A percentile compares a stretch with the other conserved stretches of the same genome.
phyloP scores from a whole-genome alignment of 2,329 filamentous ascomycete species.

The Penicillium sp. region DNA sequence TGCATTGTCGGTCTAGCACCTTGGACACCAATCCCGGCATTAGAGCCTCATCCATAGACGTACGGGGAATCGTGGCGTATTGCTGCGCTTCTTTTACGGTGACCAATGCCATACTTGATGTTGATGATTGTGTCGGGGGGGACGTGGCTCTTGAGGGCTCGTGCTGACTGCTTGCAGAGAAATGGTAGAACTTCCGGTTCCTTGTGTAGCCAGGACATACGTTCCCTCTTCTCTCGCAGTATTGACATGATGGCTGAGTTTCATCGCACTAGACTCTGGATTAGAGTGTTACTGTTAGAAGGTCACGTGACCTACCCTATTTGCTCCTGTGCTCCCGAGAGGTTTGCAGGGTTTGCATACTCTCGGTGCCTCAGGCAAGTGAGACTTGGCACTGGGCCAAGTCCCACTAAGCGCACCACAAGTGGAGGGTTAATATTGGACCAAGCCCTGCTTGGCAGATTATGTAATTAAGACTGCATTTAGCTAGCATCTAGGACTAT shows the following conservation, averaged over 20 bases:
- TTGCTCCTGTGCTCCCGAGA: no score
- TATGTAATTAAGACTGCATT: no score
- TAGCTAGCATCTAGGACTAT: no score
- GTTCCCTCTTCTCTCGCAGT: slow-evolving; percentile 15
- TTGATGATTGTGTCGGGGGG: background rate
- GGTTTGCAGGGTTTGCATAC: no score
- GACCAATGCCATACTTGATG: background rate
- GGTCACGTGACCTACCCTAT: no score
- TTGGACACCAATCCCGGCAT: slow-evolving; percentile 12
- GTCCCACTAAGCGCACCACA: no score
- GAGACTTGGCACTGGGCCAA: no score
- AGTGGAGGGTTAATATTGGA: no score
- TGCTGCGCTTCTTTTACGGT: background rate
- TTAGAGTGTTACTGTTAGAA: no score
- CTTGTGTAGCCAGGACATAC: slow-evolving; percentile 22
- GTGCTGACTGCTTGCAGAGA: background rate
- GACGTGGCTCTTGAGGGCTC: background rate
- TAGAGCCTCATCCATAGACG: slow-evolving; percentile 14
- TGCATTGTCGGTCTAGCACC: slow-evolving; percentile 14
- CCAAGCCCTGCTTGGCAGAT: no score
- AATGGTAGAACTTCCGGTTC: slow-evolving; percentile 20
- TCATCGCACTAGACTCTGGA: slow-evolving; percentile 22
- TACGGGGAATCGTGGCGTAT: background rate
- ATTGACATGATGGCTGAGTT: slow-evolving; percentile 21
- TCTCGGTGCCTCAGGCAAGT: no score